phyloP scores from a whole-genome alignment of 148 eudicot genomes.

The Agrostemma githago region DNA sequence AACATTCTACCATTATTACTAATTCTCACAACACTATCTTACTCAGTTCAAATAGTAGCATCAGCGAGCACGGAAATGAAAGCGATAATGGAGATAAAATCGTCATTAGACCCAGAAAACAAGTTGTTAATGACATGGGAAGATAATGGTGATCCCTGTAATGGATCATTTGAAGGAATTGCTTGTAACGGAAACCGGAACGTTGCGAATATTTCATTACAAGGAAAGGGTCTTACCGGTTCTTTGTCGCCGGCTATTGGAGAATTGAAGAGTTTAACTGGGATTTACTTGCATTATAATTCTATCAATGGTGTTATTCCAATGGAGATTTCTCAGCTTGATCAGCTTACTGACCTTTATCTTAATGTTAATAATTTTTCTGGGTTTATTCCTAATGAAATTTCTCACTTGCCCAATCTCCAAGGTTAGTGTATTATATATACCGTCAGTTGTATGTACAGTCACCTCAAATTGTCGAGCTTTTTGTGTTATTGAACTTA shows the following conservation, averaged over 20 bases:
- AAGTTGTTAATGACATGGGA: conserved; percentile 57
- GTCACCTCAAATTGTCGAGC: conserved; percentile 7
- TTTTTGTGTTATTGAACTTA: neutral
- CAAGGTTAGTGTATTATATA: too few species aligned
- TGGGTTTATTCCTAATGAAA: conserved; percentile 51
- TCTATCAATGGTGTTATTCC: conserved; percentile 63
- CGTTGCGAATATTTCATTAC: conserved; percentile 76
- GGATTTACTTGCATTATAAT: conserved; percentile 80
- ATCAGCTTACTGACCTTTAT: conserved; percentile 67
- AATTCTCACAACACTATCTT: neutral
- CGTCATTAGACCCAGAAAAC: conserved; percentile 68
- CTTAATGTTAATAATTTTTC: conserved; percentile 68
- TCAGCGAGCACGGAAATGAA: conserved; percentile 51
- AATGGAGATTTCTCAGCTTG: conserved; percentile 51
- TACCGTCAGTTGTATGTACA: too few species aligned
- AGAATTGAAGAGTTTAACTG: conserved; percentile 62
- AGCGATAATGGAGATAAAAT: conserved; percentile 70
- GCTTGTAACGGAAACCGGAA: conserved; percentile 71
- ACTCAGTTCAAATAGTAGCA: conserved; percentile 1
- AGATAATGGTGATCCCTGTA: conserved; percentile 62
- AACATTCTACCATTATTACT: neutral
- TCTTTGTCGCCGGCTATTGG: conserved; percentile 60
- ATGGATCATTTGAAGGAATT: conserved; percentile 58
- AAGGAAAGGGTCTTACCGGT: conserved; percentile 59
- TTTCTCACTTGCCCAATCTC: conserved; percentile 66